Evolutionary conservation across 257 asterid genomes (phyloP).

Genomic region (Solanum sejunctum): DNA sequence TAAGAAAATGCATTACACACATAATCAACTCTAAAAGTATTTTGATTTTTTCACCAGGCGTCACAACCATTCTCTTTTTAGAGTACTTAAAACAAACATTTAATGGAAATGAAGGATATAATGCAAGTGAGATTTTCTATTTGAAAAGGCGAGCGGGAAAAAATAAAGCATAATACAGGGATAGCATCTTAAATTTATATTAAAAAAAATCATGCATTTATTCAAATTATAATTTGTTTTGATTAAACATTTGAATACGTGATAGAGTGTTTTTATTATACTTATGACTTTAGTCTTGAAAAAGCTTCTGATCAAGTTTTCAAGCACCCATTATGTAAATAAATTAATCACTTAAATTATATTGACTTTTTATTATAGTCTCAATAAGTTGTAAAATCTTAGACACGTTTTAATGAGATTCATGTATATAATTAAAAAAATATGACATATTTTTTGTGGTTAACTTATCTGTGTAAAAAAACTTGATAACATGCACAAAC

Average conservation of each 20-base stretch:
- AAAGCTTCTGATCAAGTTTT: neutral
- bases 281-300: neutral
- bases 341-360: neutral
- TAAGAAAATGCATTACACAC: fast-evolving
- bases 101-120: neutral
- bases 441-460: neutral
- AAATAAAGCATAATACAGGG: neutral
- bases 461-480: too few relatives aligned
- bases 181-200: neutral
- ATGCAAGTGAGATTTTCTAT: constrained; percentile 22
- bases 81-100: neutral
- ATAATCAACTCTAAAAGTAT: too few relatives aligned
- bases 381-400: neutral
- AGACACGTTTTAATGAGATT: neutral
- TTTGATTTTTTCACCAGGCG: too few relatives aligned
- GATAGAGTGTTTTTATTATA: neutral
- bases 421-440: neutral
- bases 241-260: neutral
- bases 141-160: constrained; percentile 28
- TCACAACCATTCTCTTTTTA: neutral
- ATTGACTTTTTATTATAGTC: neutral
- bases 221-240: neutral
- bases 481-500: too few relatives aligned
- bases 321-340: neutral
- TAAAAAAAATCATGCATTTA: too few relatives aligned